Percentiles rank a stretch among this genome's conserved stretches.
Evolutionary conservation across 225 moss, liverwort and hornwort genomes (phyloP).

Genomic region (Takakia lepidozioides): DNA sequence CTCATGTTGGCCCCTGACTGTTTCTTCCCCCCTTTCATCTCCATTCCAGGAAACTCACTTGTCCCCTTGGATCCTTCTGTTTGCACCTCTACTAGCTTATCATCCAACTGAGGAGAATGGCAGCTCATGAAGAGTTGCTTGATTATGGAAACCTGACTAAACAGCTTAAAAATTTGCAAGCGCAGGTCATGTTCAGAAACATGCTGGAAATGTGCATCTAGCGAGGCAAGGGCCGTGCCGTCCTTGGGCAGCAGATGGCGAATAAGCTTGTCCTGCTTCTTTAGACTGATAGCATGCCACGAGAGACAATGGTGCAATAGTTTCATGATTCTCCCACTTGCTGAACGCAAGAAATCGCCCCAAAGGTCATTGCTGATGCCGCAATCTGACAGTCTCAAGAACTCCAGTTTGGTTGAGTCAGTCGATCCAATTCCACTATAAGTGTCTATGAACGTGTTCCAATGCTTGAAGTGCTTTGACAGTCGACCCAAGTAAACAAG

Average conservation of each 20-base stretch:
- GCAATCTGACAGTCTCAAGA: no score
- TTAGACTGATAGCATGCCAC: slow-evolving; percentile 35
- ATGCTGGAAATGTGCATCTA: slow-evolving; percentile 17
- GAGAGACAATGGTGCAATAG: slow-evolving; percentile 47
- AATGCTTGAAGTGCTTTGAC: slow-evolving; percentile 38
- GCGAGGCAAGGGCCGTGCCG: slow-evolving; percentile 21
- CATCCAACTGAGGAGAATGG: no score
- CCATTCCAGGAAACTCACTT: no score
- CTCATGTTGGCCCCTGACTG: slow-evolving; percentile 19
- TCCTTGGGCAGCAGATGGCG: slow-evolving; percentile 48
- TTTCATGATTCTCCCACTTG: slow-evolving; percentile 35
- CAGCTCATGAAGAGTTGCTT: slow-evolving; percentile 30
- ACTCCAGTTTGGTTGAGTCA: no score
- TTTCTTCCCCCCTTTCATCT: slow-evolving; percentile 2
- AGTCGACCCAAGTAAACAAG: slow-evolving; percentile 52
- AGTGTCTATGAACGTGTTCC: slow-evolving; percentile 48
- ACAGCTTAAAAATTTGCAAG: slow-evolving; percentile 16
- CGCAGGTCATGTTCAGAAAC: slow-evolving; percentile 33
- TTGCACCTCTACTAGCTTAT: no score
- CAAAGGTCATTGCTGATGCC: no score
- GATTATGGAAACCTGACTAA: slow-evolving; percentile 27
- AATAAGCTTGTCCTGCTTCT: slow-evolving; percentile 34
- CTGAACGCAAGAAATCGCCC: slow-evolving; percentile 39
- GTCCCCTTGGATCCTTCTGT: no score
- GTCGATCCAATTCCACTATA: no score